Conservation (phyloP, 148 eudicot genomes). For the Cornus florida region DNA sequence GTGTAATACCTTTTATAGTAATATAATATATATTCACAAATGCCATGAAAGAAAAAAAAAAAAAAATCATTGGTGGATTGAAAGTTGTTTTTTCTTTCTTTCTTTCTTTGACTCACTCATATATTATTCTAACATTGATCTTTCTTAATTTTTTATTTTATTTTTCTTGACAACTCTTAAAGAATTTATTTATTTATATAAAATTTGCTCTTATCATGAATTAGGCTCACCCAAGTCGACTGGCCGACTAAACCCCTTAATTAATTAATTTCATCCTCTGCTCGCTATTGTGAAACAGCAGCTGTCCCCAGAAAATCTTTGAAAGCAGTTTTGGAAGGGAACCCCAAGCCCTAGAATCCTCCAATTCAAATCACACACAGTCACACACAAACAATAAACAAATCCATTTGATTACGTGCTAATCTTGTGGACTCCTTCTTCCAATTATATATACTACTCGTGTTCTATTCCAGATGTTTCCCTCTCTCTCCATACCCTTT, state of each 20-base stretch:
- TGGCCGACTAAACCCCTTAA: neutral
- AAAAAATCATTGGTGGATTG: too few relatives aligned
- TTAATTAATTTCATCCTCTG: neutral
- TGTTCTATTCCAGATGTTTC: neutral
- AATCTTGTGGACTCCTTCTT: neutral
- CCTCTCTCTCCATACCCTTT: neutral
- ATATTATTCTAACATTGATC: too few relatives aligned
- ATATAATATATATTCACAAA: too few relatives aligned
- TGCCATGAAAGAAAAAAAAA: too few relatives aligned
- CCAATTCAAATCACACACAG: neutral
- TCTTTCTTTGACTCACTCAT: too few relatives aligned
- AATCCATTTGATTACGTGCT: slow-evolving; percentile 1
- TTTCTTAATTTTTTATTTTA: too few relatives aligned
- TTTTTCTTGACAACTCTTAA: too few relatives aligned
- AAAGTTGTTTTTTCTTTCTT: too few relatives aligned
- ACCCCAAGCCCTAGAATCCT: neutral
- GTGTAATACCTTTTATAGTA: too few relatives aligned
- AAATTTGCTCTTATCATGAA: too few relatives aligned
- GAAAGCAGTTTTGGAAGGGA: neutral
- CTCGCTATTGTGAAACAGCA: neutral
- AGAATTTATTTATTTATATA: too few relatives aligned
- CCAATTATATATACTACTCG: neutral
- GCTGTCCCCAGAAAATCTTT: neutral
- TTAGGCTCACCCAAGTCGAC: neutral
- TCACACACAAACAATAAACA: neutral